phyloP scores from a whole-genome alignment of 805 yeast genomes.

The Zygosaccharomyces bailii region DNA sequence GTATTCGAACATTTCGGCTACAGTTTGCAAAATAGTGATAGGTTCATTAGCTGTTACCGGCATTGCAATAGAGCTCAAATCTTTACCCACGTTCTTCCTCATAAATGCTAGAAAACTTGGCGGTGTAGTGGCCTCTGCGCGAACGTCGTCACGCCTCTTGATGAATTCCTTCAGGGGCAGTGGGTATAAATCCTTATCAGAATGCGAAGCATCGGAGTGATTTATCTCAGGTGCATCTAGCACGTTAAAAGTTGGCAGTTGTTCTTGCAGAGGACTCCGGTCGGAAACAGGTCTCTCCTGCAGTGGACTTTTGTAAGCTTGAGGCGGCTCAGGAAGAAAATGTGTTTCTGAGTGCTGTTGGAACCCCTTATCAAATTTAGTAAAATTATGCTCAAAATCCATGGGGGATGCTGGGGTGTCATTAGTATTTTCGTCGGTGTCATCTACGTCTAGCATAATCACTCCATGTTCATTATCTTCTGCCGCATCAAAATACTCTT shows the following conservation, averaged over 20 bases:
- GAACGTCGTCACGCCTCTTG: conserved; percentile 56
- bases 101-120: conserved; percentile 78
- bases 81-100: conserved; percentile 90
- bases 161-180: conserved; percentile 49
- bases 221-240: not conserved
- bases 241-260: not conserved
- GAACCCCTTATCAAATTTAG: conserved; percentile 2
- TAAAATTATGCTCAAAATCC: not conserved
- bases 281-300: conserved; percentile 1
- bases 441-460: conserved; percentile 47
- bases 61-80: conserved; percentile 78
- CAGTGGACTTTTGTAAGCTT: not conserved
- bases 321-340: conserved; percentile 5
- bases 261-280: not conserved
- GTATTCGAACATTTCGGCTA: conserved; percentile 79
- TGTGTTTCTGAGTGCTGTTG: not conserved
- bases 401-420: not conserved
- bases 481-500: conserved; percentile 64
- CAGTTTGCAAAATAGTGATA: conserved; percentile 70
- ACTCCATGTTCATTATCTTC: conserved; percentile 52
- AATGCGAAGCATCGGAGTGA: conserved; percentile 5
- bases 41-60: conserved; percentile 96
- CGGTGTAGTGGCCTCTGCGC: conserved; percentile 60
- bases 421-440: conserved; percentile 14
- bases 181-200: conserved; percentile 54